These are phyloP conservation scores for Blastomyces gilchristii DNA, from an alignment of 2,329 filamentous ascomycete species.

Conservation along the genomic window DNA sequence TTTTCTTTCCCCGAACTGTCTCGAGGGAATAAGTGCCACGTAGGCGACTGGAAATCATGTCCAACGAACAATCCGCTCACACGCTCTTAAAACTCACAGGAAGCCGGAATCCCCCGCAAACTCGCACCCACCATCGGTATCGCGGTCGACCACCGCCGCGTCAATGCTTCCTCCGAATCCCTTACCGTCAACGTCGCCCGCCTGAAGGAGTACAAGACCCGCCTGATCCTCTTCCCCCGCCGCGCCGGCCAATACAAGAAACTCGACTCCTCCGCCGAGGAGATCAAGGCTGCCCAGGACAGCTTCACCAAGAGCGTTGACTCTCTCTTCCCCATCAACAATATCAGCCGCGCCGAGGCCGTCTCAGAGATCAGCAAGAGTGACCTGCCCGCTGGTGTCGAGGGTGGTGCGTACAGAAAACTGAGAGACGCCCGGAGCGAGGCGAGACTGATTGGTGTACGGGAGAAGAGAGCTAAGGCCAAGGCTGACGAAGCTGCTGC, in stretches of 20 bases:
- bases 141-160: conserved; percentile 87
- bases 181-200: conserved; percentile 91
- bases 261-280: conserved; percentile 76
- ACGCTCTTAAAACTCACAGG: conserved; percentile 42
- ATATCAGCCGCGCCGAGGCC: conserved; percentile 46
- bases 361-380: conserved; percentile 71
- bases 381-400: conserved; percentile 62
- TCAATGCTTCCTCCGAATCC: conserved; percentile 94
- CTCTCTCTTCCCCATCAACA: conserved; percentile 61
- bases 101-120: conserved; percentile 89
- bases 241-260: conserved; percentile 89
- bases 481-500: conserved; percentile 58
- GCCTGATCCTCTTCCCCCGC: conserved; percentile 95
- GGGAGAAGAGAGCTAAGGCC: conserved; percentile 88
- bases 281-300: conserved; percentile 59
- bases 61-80: not conserved
- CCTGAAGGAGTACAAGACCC: conserved; percentile 94
- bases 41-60: too few species aligned
- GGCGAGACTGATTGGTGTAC: conserved; percentile 66
- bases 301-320: conserved; percentile 44
- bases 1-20: too few species aligned
- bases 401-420: conserved; percentile 77
- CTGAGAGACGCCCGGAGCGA: conserved; percentile 78
- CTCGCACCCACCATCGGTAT: conserved; percentile 95
- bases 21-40: too few species aligned